Percentiles rank a stretch among this genome's conserved stretches.
Conservation (phyloP, 139 green algal species). For the Raphidocelis subcapitata region DNA sequence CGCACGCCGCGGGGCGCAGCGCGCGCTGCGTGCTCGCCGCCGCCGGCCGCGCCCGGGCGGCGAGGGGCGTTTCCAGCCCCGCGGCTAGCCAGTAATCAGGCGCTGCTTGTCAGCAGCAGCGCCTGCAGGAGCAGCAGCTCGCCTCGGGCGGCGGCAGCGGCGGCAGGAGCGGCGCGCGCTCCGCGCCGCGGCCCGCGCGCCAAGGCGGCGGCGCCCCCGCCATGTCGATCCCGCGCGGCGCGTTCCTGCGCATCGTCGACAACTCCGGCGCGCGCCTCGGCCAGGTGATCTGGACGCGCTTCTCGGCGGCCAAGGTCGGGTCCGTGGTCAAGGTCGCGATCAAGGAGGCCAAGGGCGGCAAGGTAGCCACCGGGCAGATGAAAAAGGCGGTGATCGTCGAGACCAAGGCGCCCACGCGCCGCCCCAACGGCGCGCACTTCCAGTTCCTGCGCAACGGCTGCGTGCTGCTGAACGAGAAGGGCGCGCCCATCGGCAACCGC, state of each 20-base stretch:
- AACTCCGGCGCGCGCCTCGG: conserved; percentile 46
- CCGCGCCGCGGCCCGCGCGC: too few species aligned
- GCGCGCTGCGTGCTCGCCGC: too few species aligned
- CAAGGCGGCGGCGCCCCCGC: too few species aligned
- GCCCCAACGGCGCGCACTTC: conserved; percentile 49
- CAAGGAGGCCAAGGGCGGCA: conserved; percentile 55
- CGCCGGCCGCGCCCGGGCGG: too few species aligned
- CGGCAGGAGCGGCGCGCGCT: too few species aligned
- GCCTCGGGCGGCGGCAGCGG: too few species aligned
- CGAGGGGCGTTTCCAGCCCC: too few species aligned
- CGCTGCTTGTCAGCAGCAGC: too few species aligned
- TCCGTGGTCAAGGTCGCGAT: conserved; percentile 59
- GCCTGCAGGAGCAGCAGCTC: too few species aligned
- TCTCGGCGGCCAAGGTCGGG: conserved; percentile 33
- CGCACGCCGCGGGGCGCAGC: too few species aligned
- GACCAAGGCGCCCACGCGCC: conserved; percentile 41
- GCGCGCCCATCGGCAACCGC: conserved; percentile 52
- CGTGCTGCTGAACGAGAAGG: conserved; percentile 60
- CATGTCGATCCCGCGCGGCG: conserved; percentile 42
- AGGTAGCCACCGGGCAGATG: conserved; percentile 41
- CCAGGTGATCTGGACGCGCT: conserved; percentile 36
- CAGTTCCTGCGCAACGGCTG: conserved; percentile 50
- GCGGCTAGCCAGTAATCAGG: too few species aligned
- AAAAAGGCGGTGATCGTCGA: conserved; percentile 54
- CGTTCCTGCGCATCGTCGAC: conserved; percentile 50